Conservation (phyloP, 805 yeast genomes). For the Cyberlindnera sargentensis region DNA sequence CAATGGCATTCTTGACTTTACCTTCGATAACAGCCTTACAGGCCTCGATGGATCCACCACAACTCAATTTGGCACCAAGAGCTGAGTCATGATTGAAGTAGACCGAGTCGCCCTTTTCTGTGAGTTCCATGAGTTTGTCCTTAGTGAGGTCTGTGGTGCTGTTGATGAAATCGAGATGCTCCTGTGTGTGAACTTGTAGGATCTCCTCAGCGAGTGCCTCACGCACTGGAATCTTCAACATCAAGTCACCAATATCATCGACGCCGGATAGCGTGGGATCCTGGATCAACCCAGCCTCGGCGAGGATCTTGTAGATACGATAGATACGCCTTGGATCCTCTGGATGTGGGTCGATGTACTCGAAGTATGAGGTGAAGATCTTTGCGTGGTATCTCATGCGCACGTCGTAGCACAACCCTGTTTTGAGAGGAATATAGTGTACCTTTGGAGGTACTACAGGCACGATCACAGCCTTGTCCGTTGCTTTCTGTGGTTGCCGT, state of each 20-base stretch:
- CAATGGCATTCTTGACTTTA: slow-evolving; percentile 81
- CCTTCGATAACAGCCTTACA: slow-evolving; percentile 94
- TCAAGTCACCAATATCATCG: slow-evolving; percentile 74
- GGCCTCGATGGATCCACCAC: slow-evolving; percentile 97
- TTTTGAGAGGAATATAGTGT: slow-evolving; percentile 68
- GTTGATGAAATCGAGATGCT: slow-evolving; percentile 69
- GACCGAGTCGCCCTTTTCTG: slow-evolving; percentile 90
- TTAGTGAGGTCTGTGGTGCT: slow-evolving; percentile 73
- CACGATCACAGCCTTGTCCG: slow-evolving; percentile 37
- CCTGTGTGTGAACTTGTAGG: slow-evolving; percentile 74
- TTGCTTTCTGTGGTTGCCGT: not conserved
- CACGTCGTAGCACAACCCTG: slow-evolving; percentile 94
- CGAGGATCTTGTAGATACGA: slow-evolving; percentile 85
- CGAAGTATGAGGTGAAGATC: slow-evolving; percentile 83
- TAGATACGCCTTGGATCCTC: slow-evolving; percentile 97
- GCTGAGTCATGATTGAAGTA: slow-evolving; percentile 89
- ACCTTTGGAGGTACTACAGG: slow-evolving; percentile 61
- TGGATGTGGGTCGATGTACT: slow-evolving; percentile 97
- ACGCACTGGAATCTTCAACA: slow-evolving; percentile 85
- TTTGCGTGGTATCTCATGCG: slow-evolving; percentile 97
- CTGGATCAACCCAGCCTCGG: slow-evolving; percentile 84
- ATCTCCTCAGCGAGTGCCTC: slow-evolving; percentile 87
- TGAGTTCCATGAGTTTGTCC: slow-evolving; percentile 69
- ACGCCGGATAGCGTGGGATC: slow-evolving; percentile 66
- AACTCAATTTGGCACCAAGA: slow-evolving; percentile 80